Base-by-base conservation (phyloP, 176 grass and related monocot genomes). In the Oryza coarctata region DNA sequence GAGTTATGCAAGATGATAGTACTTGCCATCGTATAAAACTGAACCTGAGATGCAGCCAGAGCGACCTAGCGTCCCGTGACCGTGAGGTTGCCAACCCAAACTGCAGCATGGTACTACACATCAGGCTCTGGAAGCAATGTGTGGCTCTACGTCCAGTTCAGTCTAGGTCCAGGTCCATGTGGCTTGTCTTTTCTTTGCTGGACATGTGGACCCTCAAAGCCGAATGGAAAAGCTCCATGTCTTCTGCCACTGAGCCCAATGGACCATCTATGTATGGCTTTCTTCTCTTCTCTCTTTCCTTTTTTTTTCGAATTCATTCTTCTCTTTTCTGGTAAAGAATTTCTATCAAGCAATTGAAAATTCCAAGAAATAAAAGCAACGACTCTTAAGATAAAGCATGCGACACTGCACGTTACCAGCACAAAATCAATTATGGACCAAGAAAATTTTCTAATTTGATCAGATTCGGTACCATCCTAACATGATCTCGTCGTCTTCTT, bases 101-200 rank as follows among this genome's bases (percentile, higher is more conserved):
- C 4, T 33, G 4, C 32, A 33, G 32, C 32, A 33, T 33, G 1
- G 32, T 33, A 33, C 32, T 33, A 33, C 32, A 33, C 32, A 33
- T 33, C 3, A 52, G 17, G 49, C 18, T 6, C 15, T 47, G 50
- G 35, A 36, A n/a, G 26, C 36, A 44, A 63, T 2, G 25, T 31
- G 34, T 68, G 47, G 63, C 5, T 74, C 20, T 41, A 65, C 22
- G 22, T 58, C 22, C 55, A 58, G 60, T 52, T 75, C 81, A 84
- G 43, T 44, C 3, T 35, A 36, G 23, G 41, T 58, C 72, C 73
- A 35, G 22, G 58, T 50, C 45, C 81, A 84, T 74, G 87, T 84
- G 69, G 43, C 18, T 18, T 80, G 75, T 18, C 25, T 73, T 41
- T n/a, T 61, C 29, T 68, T 0, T 27, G 25, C 40, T 64, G 32